A percentile compares a stretch with the other conserved stretches of the same genome.
phyloP scores from a whole-genome alignment of 768 basidiomycete genomes.

The Terana coerulea region DNA sequence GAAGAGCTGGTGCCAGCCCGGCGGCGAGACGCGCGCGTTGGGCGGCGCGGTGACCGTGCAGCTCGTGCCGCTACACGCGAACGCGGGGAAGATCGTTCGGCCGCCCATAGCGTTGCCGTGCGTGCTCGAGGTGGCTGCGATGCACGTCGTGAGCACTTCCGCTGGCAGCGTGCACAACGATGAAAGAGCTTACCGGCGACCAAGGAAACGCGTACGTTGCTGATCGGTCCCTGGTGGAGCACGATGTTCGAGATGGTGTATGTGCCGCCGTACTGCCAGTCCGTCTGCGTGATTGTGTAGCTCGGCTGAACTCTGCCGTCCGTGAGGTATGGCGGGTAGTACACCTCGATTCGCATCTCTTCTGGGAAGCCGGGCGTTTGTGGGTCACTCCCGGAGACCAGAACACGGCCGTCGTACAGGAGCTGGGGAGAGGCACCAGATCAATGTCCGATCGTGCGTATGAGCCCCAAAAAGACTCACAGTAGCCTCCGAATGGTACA shows the following conservation, averaged over 20 bases:
- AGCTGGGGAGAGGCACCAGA: conserved; percentile 28
- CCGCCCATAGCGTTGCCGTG: conserved; percentile 78
- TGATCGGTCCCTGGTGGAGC: conserved; percentile 34
- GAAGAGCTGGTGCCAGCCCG: conserved; percentile 75
- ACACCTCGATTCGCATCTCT: conserved; percentile 76
- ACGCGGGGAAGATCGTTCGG: conserved; percentile 68
- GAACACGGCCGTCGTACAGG: conserved; percentile 69
- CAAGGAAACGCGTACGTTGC: conserved; percentile 57
- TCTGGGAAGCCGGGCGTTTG: conserved; percentile 60
- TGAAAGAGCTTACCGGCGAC: conserved; percentile 47
- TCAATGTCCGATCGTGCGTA: neutral
- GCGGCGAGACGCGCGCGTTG: conserved; percentile 61
- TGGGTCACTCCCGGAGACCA: conserved; percentile 77
- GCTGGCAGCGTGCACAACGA: neutral
- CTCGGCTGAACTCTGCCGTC: conserved; percentile 58
- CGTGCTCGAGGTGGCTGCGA: conserved; percentile 64
- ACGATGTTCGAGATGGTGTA: conserved; percentile 48
- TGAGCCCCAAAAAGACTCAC: conserved; percentile 10
- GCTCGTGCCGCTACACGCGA: conserved; percentile 62
- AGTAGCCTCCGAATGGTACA: conserved; percentile 78
- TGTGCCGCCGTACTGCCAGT: conserved; percentile 59
- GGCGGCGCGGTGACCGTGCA: conserved; percentile 81
- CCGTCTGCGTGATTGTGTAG: conserved; percentile 52
- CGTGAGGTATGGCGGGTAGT: conserved; percentile 83
- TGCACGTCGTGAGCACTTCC: conserved; percentile 10